Evolutionary conservation across 2,329 filamentous ascomycete genomes (phyloP).

Genomic region (Dissoconium aciculare): DNA sequence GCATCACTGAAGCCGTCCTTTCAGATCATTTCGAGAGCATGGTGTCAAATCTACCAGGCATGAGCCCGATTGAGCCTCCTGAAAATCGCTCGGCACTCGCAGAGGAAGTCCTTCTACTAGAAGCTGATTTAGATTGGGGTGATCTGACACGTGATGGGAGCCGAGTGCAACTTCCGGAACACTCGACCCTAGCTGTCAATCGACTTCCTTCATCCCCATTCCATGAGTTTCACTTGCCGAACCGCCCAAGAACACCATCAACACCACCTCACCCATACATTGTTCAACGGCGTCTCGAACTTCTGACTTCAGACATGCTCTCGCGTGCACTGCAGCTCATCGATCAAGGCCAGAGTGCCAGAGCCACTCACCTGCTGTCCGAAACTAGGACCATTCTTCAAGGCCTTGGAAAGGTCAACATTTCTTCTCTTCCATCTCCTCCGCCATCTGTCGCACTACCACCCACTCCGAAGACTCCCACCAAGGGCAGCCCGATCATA

Average conservation of each 20-base stretch:
- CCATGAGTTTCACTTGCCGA: too few relatives aligned
- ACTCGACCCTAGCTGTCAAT: conserved; percentile 84
- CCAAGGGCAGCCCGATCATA: neutral
- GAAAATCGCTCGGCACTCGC: conserved; percentile 71
- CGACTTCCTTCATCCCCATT: conserved; percentile 82
- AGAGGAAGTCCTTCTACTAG: conserved; percentile 87
- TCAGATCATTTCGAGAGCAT: conserved; percentile 97
- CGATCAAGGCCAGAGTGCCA: conserved; percentile 80
- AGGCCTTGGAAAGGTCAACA: conserved; percentile 82
- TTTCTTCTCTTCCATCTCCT: conserved; percentile 67
- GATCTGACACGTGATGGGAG: conserved; percentile 85
- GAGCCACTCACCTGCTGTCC: conserved; percentile 77
- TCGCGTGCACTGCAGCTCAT: conserved; percentile 83
- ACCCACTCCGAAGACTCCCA: conserved; percentile 19
- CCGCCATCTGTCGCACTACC: conserved; percentile 28
- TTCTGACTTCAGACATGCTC: conserved; percentile 95
- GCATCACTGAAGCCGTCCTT: conserved; percentile 62
- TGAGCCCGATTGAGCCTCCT: conserved; percentile 74
- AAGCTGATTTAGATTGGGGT: conserved; percentile 85
- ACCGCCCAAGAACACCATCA: conserved; percentile 2
- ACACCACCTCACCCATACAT: conserved; percentile 69
- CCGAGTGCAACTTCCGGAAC: conserved; percentile 70
- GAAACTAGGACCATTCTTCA: conserved; percentile 94
- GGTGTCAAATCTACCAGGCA: conserved; percentile 82
- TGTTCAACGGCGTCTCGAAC: conserved; percentile 92